Percentiles rank a stretch among this genome's conserved stretches.
These are phyloP conservation scores for Plasmopara halstedii DNA, from an alignment of 352 stramenopile genomes.

Conservation along the genomic window DNA sequence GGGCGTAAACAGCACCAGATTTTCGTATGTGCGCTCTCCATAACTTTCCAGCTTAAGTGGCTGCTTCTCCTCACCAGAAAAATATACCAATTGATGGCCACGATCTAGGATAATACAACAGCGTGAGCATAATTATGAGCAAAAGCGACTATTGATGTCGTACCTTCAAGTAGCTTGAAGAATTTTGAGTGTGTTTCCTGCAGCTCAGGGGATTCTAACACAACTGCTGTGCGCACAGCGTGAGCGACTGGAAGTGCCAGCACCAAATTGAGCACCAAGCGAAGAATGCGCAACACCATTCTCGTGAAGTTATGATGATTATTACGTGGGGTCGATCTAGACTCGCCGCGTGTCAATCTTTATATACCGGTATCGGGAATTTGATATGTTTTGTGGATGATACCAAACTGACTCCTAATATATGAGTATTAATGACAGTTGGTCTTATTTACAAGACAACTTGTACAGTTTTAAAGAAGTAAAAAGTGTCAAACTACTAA, in stretches of 20 bases:
- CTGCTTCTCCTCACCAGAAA: conserved; percentile 35
- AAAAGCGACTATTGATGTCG: conserved; percentile 1
- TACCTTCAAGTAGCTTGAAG: conserved; percentile 57
- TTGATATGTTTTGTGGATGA: too few relatives aligned
- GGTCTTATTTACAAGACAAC: too few relatives aligned
- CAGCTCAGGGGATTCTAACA: conserved; percentile 51
- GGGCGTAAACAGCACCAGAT: conserved; percentile 86
- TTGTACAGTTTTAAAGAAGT: too few relatives aligned
- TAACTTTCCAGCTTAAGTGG: conserved; percentile 67
- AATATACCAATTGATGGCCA: conserved; percentile 61
- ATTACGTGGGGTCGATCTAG: conserved; percentile 2
- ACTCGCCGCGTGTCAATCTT: conserved; percentile 19
- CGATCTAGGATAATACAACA: conserved; percentile 25
- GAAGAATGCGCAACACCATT: conserved; percentile 15
- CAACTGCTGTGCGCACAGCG: conserved; percentile 53
- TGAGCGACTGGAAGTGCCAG: conserved; percentile 17
- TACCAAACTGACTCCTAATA: too few relatives aligned
- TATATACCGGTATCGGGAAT: too few relatives aligned
- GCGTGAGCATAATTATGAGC: not conserved
- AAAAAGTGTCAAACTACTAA: too few relatives aligned
- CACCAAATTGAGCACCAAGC: conserved; percentile 12
- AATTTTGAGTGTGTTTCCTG: conserved; percentile 69
- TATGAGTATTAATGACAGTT: too few relatives aligned
- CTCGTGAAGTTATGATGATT: not conserved
- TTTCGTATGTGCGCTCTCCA: conserved; percentile 83